These are phyloP conservation scores for Ceratobasidium sp. DNA, from an alignment of 1,284 basidiomycete species.

Conservation along the genomic window DNA sequence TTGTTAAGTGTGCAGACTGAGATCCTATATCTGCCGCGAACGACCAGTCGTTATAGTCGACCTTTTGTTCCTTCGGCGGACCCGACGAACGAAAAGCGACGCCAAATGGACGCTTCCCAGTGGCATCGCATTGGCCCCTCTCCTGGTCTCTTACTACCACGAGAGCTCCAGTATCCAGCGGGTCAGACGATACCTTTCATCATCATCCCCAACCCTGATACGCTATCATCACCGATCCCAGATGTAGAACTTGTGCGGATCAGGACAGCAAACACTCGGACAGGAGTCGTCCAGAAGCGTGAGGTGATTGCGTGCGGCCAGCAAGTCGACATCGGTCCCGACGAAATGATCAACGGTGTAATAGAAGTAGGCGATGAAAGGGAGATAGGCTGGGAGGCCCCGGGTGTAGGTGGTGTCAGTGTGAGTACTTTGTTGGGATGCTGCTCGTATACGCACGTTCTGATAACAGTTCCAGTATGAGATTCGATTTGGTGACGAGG, in stretches of 20 bases:
- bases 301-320: background rate
- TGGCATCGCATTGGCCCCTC: background rate
- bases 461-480: conserved; percentile 3
- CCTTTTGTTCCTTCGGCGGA: conserved; percentile 30
- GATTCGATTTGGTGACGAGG: conserved; percentile 18
- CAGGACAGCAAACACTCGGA: conserved; percentile 8
- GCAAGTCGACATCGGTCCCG: background rate
- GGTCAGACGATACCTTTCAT: conserved; percentile 24
- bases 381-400: conserved; percentile 16
- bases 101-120: background rate
- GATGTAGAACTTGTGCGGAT: conserved; percentile 25
- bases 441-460: background rate
- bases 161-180: conserved; percentile 11
- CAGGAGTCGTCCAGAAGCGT: background rate
- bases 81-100: conserved; percentile 40
- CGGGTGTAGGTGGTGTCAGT: background rate
- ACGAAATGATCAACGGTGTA: background rate
- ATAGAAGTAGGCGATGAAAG: conserved; percentile 14
- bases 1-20: conserved; percentile 31
- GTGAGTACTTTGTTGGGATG: conserved; percentile 4
- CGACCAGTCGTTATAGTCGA: conserved; percentile 2
- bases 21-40: conserved; percentile 35
- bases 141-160: conserved; percentile 17
- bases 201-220: background rate
- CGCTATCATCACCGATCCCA: background rate